A percentile compares a stretch with the other conserved stretches of the same genome.
phyloP scores from a whole-genome alignment of 2,329 filamentous ascomycete genomes.

The Aspergillus spinulosporus region DNA sequence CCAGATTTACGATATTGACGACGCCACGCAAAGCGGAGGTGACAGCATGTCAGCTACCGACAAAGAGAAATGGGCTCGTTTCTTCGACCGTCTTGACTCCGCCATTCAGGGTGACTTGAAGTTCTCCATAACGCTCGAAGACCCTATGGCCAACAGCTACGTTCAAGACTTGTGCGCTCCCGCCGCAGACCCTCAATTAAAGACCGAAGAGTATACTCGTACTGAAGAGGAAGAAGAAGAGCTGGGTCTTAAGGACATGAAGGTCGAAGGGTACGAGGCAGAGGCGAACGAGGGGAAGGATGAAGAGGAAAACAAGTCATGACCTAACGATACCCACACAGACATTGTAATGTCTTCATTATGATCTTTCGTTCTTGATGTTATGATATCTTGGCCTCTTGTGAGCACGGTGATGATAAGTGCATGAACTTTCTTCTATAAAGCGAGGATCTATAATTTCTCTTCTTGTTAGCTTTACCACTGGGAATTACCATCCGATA shows the following conservation, averaged over 20 bases:
- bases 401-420: conserved; percentile 13
- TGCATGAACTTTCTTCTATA: not conserved
- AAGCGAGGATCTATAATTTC: too few relatives aligned
- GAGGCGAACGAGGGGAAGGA: conserved; percentile 37
- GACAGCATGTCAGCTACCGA: conserved; percentile 72
- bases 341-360: conserved; percentile 17
- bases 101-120: conserved; percentile 78
- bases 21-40: conserved; percentile 60
- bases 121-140: conserved; percentile 80
- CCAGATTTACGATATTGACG: conserved; percentile 79
- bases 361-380: conserved; percentile 27
- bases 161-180: conserved; percentile 82
- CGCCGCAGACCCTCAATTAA: conserved; percentile 81
- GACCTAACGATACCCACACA: conserved; percentile 22
- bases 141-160: conserved; percentile 90
- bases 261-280: conserved; percentile 79
- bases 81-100: conserved; percentile 73
- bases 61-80: conserved; percentile 72
- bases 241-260: conserved; percentile 87
- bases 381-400: conserved; percentile 21
- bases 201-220: conserved; percentile 76
- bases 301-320: conserved; percentile 29
- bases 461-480: too few relatives aligned
- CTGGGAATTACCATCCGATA: too few relatives aligned
- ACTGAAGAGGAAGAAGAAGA: conserved; percentile 94